Evolutionary conservation across 1,284 basidiomycete genomes (phyloP), one percentile per base, ranked within the genome.

Genomic region (Pascua sp.): DNA sequence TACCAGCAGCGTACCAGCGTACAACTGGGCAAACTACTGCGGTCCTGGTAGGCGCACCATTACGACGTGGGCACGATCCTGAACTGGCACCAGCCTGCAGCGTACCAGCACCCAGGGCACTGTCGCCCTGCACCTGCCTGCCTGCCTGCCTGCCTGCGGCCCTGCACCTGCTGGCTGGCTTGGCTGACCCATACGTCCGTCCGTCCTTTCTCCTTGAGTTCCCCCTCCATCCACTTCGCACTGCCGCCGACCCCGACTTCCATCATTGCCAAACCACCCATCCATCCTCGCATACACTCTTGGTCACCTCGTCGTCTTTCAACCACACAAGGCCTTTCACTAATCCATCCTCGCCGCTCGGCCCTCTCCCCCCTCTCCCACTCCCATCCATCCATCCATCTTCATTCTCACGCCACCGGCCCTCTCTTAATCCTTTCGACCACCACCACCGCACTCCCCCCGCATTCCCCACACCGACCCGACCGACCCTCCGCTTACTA

Each of bases 231-330:
- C 49, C 47, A 44, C 47, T 38, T 17, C 24, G 43, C 24, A 44
- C 16, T 18, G 15, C 11, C 11, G 12, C 44, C 53, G 36, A 5
- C 4, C 38, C 43, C 43, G 10, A 50, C 32, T 40, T 32, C 50
- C 37, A 38, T 43, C 16, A 32, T 32, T 7, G 24, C 24, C 24
- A 32, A 32, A 32, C 24, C 24, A 17, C 42, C 32, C 51, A 38
- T 50, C 16, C 45, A n/a, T 12, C 47, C 38, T 38, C 47, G 43
- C 49, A 47, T 43, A 18, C 51, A 47, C 42, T 49, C 46, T 49
- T 41, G 18, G 24, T 32, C 47, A 42, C 44, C 32, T 17, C 51
- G 18, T 4, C 16, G n/a, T 17, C 18, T n/a, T 32, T 13, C 39
- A 1, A n/a, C 32, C 18, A 39, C 47, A 42, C 18, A 39, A 17